Base-by-base conservation (phyloP, 345 rosid species). In the Sisymbrium irio region DNA sequence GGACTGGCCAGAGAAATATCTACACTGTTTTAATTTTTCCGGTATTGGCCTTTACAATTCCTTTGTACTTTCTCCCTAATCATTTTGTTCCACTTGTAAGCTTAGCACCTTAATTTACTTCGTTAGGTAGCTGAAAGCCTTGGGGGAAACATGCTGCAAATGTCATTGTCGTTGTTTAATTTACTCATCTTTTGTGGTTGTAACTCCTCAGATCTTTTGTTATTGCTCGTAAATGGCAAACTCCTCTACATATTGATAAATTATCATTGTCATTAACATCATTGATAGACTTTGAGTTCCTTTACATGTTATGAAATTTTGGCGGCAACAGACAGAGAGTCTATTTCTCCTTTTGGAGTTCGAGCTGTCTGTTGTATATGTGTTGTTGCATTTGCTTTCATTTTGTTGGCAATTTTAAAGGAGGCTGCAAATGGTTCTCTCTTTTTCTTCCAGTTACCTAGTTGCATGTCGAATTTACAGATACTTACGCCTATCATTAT, bases 121-220 rank as follows among this genome's bases (percentile, higher is more conserved):
- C 28, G 17, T 67, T 49, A 11, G 20, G 62, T 39, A 57, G 50
- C 51, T 0, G 4, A 65, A 64, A 42, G 5, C 58, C 20, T 44
- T 33, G 18, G 50, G 47, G 47, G 51, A 49, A 15, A 49, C 1
- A 30, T 49, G 61, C 17, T 9, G 51, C 75, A 36, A 37, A 20
- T 20, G 59, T 36, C n/a, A 33, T 53, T 51, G 12, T 51, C 1
- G 5, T 3, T 51, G 12, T 62, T 53, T 72, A 22, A 22, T 22
- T 53, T 62, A 28, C 37, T 63, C 64, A 44, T 73, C 9, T 25
- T 55, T 25, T 65, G 25, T 65, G 17, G 65, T 36, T 74, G 33
- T 39, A 11, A 27, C 53, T 56, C 49, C 30, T 35, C 58, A 17
- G 4, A 19, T 46, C n/a, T 15, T 22, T 55, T 73, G 12, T 46